phyloP scores from a whole-genome alignment of 768 basidiomycete species.

The Strobilomyces echinocephalus region DNA sequence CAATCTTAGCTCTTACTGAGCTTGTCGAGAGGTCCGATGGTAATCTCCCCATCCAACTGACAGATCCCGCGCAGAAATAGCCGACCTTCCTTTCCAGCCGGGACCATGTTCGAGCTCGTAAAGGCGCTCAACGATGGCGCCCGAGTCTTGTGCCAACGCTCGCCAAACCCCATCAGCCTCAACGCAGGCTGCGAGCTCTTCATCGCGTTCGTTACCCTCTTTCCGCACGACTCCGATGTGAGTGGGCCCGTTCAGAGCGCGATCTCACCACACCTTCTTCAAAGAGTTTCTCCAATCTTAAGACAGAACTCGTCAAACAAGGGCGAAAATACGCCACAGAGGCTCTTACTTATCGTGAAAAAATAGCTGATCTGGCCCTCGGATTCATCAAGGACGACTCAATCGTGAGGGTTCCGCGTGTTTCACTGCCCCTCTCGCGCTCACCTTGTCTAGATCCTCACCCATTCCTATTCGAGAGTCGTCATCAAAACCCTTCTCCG shows the following conservation, averaged over 20 bases:
- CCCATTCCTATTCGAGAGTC: conserved; percentile 94
- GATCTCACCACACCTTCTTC: conserved; percentile 5
- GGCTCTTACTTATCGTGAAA: conserved; percentile 80
- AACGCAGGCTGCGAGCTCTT: conserved; percentile 90
- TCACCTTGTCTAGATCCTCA: conserved; percentile 66
- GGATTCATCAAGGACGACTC: conserved; percentile 95
- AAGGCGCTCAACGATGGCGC: conserved; percentile 77
- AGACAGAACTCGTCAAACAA: conserved; percentile 76
- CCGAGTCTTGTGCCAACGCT: conserved; percentile 52
- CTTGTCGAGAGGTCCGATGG: conserved; percentile 77
- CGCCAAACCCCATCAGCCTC: conserved; percentile 75
- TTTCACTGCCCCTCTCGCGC: conserved; percentile 9
- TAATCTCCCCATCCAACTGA: conserved; percentile 32
- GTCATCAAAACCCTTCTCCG: conserved; percentile 89
- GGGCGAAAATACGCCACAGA: conserved; percentile 72
- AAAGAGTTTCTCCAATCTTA: conserved; percentile 81
- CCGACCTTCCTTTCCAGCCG: conserved; percentile 44
- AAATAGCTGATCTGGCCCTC: conserved; percentile 84
- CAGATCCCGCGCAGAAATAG: conserved; percentile 1
- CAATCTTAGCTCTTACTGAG: conserved; percentile 80
- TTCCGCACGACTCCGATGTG: conserved; percentile 78
- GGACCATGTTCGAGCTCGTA: conserved; percentile 91
- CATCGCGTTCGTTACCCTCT: conserved; percentile 81
- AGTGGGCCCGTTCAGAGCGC: conserved; percentile 29
- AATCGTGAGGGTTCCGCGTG: conserved; percentile 49